Evolutionary conservation across 331 rosid genomes (phyloP), one percentile per base, ranked within the genome.

Genomic region (Rosa hybrid): DNA sequence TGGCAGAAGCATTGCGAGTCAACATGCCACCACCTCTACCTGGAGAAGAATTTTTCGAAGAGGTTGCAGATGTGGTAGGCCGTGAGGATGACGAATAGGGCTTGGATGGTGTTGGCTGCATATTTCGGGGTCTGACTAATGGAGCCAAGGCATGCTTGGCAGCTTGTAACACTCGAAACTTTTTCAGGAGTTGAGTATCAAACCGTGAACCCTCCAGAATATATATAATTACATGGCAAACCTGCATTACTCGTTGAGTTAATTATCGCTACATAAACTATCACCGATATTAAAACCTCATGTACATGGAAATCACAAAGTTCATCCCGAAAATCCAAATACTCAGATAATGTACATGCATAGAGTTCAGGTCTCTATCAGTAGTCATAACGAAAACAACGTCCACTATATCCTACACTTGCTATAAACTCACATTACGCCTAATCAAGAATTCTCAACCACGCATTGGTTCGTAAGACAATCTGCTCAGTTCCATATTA

Each of bases 61-160:
- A 25, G 39, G 68, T 45, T 34, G 86, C 54, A 4, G 90, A 85
- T 1, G 85, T 65, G 30, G 64, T 80, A 65, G 92, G 80, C 25
- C 92, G 81, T 7, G 91, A 83, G 57, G 92, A 87, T 2, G 92
- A 83, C 41, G 87, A 80, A 64, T 78, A 85, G 38, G 87, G 78
- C 84, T 91, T 87, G 65, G 96, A 81, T 0, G 90, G 78, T 49
- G 84, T 77, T 1, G 87, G 88, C 2, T 83, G 88, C 14, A 45
- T 23, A 76, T 86, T 76, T 54, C 75, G 93, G 49, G 93, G 87
- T 88, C 88, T 92, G 8, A 84, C 83, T 77, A 84, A 90, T 20
- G 92, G 92, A 79, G 90, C 90, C 90, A 92, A 87, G 48, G 94
- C 92, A 84, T 92, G 87, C 86, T 95, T 95, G 48, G 98, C 98